Conservation (phyloP, 1,284 basidiomycete species). For the Rhodotorula sp. region DNA sequence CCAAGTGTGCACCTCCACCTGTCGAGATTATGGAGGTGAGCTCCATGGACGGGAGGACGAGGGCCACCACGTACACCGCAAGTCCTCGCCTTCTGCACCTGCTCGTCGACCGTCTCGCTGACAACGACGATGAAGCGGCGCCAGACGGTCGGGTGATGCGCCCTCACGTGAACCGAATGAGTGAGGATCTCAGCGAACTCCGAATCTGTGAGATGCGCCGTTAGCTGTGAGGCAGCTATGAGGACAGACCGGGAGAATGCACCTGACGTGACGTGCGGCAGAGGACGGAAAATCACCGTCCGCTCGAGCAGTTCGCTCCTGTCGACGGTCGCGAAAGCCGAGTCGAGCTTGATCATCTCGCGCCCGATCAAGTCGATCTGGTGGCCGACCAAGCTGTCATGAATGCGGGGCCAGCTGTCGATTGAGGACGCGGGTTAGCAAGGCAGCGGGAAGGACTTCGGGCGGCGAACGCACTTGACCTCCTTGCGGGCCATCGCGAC, state of each 20-base stretch:
- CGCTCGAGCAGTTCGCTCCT: background rate
- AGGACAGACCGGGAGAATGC: background rate
- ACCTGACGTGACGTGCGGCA: conserved; percentile 5
- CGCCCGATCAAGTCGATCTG: conserved; percentile 12
- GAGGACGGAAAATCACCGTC: background rate
- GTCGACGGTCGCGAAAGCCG: conserved; percentile 47
- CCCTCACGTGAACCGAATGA: background rate
- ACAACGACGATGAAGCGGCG: conserved; percentile 22
- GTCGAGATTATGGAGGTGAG: no score
- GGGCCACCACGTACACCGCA: conserved; percentile 7
- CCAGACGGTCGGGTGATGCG: background rate
- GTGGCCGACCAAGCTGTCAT: conserved; percentile 22
- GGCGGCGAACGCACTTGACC: conserved; percentile 1
- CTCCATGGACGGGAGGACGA: background rate
- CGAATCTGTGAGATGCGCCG: background rate
- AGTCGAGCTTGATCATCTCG: conserved; percentile 17
- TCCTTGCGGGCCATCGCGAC: conserved; percentile 2
- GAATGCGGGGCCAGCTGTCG: conserved; percentile 12
- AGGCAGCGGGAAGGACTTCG: no score
- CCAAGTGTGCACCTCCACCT: conserved; percentile 24
- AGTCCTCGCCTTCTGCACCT: background rate
- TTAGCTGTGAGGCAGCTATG: background rate
- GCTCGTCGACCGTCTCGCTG: background rate
- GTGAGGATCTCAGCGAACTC: conserved; percentile 13
- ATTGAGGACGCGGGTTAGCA: background rate